These are phyloP conservation scores for Melampsora larici-populina DNA, from an alignment of 1,284 basidiomycete genomes.

Conservation along the genomic window DNA sequence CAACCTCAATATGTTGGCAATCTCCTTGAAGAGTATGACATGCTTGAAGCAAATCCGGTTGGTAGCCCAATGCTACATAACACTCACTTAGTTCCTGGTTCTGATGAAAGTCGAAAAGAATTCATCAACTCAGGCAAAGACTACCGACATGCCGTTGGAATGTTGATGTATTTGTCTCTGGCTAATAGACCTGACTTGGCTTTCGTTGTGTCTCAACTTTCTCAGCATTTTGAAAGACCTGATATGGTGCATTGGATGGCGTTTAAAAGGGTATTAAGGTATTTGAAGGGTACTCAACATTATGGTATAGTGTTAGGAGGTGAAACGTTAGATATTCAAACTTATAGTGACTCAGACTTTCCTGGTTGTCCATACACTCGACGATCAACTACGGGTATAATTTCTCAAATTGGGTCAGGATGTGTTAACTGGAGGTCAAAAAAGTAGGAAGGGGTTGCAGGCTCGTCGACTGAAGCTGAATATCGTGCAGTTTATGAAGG, in stretches of 20 bases:
- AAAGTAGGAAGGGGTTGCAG: background rate
- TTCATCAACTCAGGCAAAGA: background rate
- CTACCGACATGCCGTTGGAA: no score
- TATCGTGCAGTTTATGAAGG: no score
- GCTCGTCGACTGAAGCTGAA: no score
- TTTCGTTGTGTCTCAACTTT: no score
- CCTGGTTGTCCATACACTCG: background rate
- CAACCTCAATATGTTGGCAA: background rate
- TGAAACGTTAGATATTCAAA: background rate
- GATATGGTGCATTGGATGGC: background rate
- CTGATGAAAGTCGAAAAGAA: background rate
- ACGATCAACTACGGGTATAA: conserved; percentile 1
- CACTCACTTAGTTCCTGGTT: background rate
- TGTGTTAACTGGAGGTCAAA: background rate
- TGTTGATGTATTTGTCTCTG: no score
- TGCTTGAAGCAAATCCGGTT: background rate
- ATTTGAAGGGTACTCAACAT: background rate
- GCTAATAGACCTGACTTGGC: no score
- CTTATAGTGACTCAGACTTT: background rate
- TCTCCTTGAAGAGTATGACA: background rate
- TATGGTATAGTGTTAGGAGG: background rate
- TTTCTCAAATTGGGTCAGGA: background rate
- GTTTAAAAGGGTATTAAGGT: background rate
- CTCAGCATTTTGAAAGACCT: no score
- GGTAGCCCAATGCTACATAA: background rate